These are phyloP conservation scores for Claviceps africana DNA, from an alignment of 2,329 filamentous ascomycete genomes.

Conservation along the genomic window DNA sequence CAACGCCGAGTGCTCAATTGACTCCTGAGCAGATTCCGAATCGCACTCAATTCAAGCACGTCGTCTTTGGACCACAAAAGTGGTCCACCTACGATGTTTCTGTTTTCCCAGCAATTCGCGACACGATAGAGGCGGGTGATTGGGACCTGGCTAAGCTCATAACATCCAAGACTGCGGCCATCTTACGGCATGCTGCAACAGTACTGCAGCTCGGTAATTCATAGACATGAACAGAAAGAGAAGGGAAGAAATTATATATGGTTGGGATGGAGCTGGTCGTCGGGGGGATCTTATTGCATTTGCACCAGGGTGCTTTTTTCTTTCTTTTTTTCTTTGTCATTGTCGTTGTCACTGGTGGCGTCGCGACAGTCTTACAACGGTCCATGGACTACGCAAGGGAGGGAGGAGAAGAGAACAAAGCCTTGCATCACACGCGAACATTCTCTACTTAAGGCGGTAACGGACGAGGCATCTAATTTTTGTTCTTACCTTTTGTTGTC, in stretches of 20 bases:
- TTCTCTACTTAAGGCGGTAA: neutral
- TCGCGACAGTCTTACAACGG: neutral
- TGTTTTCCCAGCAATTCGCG: constrained; percentile 59
- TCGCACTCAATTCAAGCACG: constrained; percentile 85
- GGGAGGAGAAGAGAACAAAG: neutral
- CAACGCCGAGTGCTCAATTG: neutral
- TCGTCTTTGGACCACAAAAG: constrained; percentile 70
- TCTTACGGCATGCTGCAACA: constrained; percentile 47
- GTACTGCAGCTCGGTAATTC: constrained; percentile 15
- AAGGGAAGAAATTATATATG: neutral
- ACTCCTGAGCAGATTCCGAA: constrained; percentile 50
- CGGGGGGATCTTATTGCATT: neutral
- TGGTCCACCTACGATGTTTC: constrained; percentile 40
- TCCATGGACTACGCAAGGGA: neutral
- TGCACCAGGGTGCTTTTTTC: neutral
- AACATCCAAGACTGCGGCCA: constrained; percentile 56
- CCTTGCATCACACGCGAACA: neutral
- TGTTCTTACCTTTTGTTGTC: neutral
- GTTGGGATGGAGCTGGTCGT: neutral
- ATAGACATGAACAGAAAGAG: neutral
- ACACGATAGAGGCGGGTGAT: constrained; percentile 58
- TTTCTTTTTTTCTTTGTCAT: neutral
- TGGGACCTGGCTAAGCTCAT: constrained; percentile 54
- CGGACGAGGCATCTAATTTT: neutral
- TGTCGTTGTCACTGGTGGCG: neutral